Percentiles rank a stretch among this genome's conserved stretches.
Conservation (phyloP, 164 flowering plant species). For the Vitis vinifera region ASM3070453v1 NC_081809.1:26219001-26219500, state of each 20-base stretch:
- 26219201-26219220: conserved; percentile 29
- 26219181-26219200: conserved; percentile 31
- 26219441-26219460: conserved; percentile 15
- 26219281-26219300: conserved; percentile 29
- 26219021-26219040: neutral
- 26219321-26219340: conserved; percentile 36
- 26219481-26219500: conserved; percentile 26
- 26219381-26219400: conserved; percentile 16
- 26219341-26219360: conserved; percentile 12
- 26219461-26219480: conserved; percentile 10
- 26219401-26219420: conserved; percentile 32
- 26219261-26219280: neutral
- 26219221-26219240: conserved; percentile 17
- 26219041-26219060: no score
- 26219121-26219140: neutral
- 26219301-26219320: conserved; percentile 24
- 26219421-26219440: conserved; percentile 13
- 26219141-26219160: conserved; percentile 27
- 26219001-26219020: neutral
- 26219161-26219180: conserved; percentile 1
- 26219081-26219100: neutral
- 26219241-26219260: conserved; percentile 19
- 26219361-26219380: conserved; percentile 29
- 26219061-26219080: no score
- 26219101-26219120: neutral